phyloP scores from a whole-genome alignment of 2,329 filamentous ascomycete species.

The Pseudocercospora musae region DNA sequence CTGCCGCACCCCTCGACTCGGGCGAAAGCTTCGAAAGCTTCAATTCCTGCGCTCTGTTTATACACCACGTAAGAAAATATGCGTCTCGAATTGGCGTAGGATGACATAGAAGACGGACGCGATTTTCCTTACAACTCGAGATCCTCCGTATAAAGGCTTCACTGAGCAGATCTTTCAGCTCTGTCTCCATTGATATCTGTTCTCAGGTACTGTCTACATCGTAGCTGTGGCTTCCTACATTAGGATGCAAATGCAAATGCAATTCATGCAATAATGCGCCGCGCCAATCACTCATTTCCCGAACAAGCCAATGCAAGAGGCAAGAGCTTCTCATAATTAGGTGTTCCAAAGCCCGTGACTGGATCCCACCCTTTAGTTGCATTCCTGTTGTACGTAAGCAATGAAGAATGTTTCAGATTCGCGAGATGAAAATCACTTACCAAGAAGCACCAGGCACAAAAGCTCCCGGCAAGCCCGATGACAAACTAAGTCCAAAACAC shows the following conservation, averaged over 20 bases:
- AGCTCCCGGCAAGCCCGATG: not conserved
- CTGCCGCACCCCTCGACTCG: not conserved
- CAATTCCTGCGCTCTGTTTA: not conserved
- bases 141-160: too few species aligned
- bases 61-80: too few species aligned
- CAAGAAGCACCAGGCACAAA: slow-evolving; percentile 22
- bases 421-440: not conserved
- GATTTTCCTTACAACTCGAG: too few species aligned
- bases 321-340: slow-evolving; percentile 25
- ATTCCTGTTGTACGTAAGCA: slow-evolving; percentile 17
- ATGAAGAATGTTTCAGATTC: not conserved
- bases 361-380: slow-evolving; percentile 34
- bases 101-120: too few species aligned
- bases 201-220: not conserved
- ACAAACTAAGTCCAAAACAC: slow-evolving; percentile 31
- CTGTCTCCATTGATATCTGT: not conserved
- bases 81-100: too few species aligned
- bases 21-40: not conserved
- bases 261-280: not conserved
- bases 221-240: not conserved
- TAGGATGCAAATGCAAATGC: not conserved
- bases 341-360: slow-evolving; percentile 34
- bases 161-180: not conserved
- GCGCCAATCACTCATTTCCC: not conserved
- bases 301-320: slow-evolving; percentile 12